Evolutionary conservation across 2,329 filamentous ascomycete genomes (phyloP), one percentile per base, ranked within the genome.

Genomic region (Calonectria hawksworthii): DNA sequence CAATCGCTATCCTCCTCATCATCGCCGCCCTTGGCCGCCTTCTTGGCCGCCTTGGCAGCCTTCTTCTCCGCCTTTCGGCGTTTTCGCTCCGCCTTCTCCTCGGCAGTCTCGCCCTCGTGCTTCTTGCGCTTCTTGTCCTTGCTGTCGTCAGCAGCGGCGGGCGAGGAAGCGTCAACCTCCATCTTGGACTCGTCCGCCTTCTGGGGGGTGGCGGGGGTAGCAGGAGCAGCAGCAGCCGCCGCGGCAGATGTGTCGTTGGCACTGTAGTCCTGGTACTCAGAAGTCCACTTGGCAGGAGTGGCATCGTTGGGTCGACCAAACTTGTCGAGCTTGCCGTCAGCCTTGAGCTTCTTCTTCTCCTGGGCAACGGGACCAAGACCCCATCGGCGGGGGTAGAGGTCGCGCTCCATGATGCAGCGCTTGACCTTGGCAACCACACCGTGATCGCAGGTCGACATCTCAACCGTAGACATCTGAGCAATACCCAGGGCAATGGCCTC

Each of bases 311-410:
- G 87, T 74, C 96, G 94, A 80, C 97, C 97, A 82, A 93, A 99
- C 93, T 99, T 99, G 90, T 99, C 97, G 75, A 99, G 94, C 89
- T 98, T 98, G 86, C 97, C 97, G 80, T 95, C 94, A 68, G 96
- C 95, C 93, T 99, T 99, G 90, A 99, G 93, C 92, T 99, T 98
- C 94, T 99, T 99, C 93, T 99, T 99, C 91, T 99, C 96, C 64
- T 94, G 88, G 65, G 97, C 97, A 75, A 96, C 93, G 68, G 97
- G 96, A 76, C 97, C 97, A 84, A 99, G 92, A 79, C 97, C 97
- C 97, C 97, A 99, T 90, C 96, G 91, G 85, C 96, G 92, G 77
- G 97, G 97, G 91, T 99, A 99, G 74, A 99, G 91, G 85, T 99
- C 97, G 82, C 97, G 95, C 91, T 99, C 97, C 97, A 99, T 99